A percentile compares a stretch with the other conserved stretches of the same genome.
Evolutionary conservation across 208 protist species (phyloP).

Genomic region (Wallacemonas rigidus): DNA sequence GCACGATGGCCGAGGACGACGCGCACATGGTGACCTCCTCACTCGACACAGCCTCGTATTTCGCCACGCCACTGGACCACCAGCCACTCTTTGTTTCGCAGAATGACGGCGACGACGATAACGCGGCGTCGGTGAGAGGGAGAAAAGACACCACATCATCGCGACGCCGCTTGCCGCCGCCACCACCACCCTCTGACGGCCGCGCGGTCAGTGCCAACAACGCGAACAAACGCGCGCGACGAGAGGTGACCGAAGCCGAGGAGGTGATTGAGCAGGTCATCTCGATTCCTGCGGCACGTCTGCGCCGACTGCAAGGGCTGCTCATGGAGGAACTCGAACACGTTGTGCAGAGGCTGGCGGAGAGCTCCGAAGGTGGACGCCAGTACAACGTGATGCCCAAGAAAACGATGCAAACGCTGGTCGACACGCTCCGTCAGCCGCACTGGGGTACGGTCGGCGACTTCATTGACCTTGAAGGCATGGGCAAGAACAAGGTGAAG

Average conservation of each 20-base stretch:
- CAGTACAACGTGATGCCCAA: constrained; percentile 87
- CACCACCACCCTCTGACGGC: no score
- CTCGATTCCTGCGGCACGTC: constrained; percentile 41
- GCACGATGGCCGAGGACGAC: background rate
- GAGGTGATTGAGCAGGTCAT: constrained; percentile 10
- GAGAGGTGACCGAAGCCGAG: background rate
- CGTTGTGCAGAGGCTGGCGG: constrained; percentile 75
- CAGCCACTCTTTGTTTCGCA: constrained; percentile 5
- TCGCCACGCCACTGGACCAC: constrained; percentile 15
- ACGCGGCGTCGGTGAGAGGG: background rate
- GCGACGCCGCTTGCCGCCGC: no score
- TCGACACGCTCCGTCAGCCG: constrained; percentile 59
- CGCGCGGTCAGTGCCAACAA: background rate
- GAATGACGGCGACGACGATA: background rate
- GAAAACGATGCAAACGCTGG: constrained; percentile 78
- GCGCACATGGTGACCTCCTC: constrained; percentile 7
- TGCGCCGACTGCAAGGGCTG: constrained; percentile 50
- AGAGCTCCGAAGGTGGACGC: constrained; percentile 68
- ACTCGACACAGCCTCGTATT: constrained; percentile 15
- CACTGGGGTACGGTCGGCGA: constrained; percentile 72
- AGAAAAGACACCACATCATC: background rate
- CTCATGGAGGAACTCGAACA: constrained; percentile 67
- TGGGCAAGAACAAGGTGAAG: constrained; percentile 89
- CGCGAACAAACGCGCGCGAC: background rate
- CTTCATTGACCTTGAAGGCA: constrained; percentile 79